Conservation (phyloP, 2,329 filamentous ascomycete genomes). For the Fusarium clavum region DNA sequence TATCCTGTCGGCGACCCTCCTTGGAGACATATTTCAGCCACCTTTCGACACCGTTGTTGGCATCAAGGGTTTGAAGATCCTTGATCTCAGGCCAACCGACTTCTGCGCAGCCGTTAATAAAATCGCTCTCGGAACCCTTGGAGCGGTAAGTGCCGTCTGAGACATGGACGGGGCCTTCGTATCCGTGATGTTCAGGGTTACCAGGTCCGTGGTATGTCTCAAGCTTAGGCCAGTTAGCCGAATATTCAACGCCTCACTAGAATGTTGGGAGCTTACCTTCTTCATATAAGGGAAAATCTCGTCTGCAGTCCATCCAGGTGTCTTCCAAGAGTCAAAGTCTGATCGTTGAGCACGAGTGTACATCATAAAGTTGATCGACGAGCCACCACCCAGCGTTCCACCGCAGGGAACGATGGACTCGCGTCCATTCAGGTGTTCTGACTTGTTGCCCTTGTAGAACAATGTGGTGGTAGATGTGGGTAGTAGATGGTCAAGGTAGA, state of each 20-base stretch:
- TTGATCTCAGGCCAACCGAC: conserved; percentile 64
- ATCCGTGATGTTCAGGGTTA: conserved; percentile 61
- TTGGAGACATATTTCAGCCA: conserved; percentile 55
- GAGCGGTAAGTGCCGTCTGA: conserved; percentile 61
- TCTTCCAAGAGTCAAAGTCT: conserved; percentile 52
- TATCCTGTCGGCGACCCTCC: conserved; percentile 68
- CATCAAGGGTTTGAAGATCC: conserved; percentile 64
- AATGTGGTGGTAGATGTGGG: conserved; percentile 42
- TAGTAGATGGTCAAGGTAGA: conserved; percentile 42
- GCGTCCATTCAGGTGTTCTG: conserved; percentile 40
- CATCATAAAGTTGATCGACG: conserved; percentile 51
- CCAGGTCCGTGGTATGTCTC: conserved; percentile 67
- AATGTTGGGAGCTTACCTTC: conserved; percentile 37
- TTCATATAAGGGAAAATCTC: conserved; percentile 50
- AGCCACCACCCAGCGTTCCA: conserved; percentile 49
- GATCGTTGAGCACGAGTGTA: conserved; percentile 49
- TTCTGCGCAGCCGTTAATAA: conserved; percentile 59
- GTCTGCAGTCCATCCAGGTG: conserved; percentile 49
- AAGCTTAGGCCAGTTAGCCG: conserved; percentile 49
- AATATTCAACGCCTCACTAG: no score
- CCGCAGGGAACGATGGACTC: conserved; percentile 46
- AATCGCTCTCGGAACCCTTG: conserved; percentile 57
- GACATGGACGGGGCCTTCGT: conserved; percentile 66
- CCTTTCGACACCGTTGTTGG: conserved; percentile 49
- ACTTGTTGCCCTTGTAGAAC: conserved; percentile 45